These are phyloP conservation scores for Adansonia digitata DNA, from an alignment of 345 rosid genomes.

Conservation along the genomic window DNA sequence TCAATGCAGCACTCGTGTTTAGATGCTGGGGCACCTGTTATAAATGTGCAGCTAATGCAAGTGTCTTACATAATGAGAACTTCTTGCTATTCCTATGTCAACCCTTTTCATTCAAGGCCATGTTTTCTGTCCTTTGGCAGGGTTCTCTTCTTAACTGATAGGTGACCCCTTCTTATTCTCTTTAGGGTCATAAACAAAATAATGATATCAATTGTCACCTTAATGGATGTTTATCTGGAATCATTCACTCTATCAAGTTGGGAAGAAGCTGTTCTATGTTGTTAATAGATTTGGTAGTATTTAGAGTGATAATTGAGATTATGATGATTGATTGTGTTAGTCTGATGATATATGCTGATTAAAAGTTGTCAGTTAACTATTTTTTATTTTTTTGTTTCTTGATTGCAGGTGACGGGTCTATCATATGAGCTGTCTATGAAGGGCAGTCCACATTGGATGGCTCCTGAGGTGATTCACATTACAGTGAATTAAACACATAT, in stretches of 20 bases:
- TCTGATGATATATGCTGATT: not conserved
- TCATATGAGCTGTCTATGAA: not conserved
- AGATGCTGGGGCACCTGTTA: not conserved
- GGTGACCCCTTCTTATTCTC: not conserved
- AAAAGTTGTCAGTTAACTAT: not conserved
- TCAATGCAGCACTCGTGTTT: too few relatives aligned
- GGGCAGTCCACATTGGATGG: not conserved
- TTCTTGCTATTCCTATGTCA: not conserved
- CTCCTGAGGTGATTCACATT: not conserved
- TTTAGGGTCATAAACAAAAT: not conserved
- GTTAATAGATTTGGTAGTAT: not conserved
- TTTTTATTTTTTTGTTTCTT: not conserved
- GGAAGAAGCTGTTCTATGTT: not conserved
- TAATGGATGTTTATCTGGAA: not conserved
- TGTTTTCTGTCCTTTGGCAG: not conserved
- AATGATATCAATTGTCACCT: not conserved
- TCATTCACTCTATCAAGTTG: not conserved
- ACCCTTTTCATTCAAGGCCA: not conserved
- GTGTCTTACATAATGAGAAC: not conserved
- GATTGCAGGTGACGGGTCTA: not conserved
- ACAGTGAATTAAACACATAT: not conserved
- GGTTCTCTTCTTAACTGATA: not conserved
- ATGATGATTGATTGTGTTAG: not conserved
- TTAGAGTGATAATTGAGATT: not conserved
- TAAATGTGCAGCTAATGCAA: not conserved